These are phyloP conservation scores for Avicennia marina DNA, from an alignment of 257 asterid species.

Conservation along the genomic window DNA sequence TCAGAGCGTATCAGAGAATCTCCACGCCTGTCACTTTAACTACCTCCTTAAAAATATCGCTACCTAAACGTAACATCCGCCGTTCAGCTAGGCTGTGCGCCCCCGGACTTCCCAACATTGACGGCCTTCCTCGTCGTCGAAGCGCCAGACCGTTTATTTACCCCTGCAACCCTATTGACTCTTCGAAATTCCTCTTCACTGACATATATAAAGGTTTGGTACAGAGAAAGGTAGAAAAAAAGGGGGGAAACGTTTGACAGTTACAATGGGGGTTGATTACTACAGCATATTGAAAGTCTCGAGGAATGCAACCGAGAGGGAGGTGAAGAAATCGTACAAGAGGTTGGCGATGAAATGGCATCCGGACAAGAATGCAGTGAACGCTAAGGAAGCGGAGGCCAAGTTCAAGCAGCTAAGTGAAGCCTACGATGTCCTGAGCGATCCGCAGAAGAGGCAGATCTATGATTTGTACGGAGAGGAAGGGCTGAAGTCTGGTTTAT, in stretches of 20 bases:
- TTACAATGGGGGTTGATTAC: conserved; percentile 71
- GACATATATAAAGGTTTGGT: too few relatives aligned
- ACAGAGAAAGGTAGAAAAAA: background rate
- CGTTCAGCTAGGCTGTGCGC: conserved; percentile 34
- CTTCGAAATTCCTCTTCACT: too few relatives aligned
- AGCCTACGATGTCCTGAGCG: conserved; percentile 90
- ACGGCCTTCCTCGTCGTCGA: too few relatives aligned
- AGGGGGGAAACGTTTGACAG: conserved; percentile 4
- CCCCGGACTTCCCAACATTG: conserved; percentile 25
- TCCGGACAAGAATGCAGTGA: conserved; percentile 83
- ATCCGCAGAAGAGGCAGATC: conserved; percentile 89
- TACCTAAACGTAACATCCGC: conserved; percentile 38
- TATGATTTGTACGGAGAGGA: conserved; percentile 84
- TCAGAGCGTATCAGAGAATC: conserved; percentile 1
- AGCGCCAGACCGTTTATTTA: too few relatives aligned
- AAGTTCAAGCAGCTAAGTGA: conserved; percentile 93
- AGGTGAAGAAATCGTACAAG: conserved; percentile 79
- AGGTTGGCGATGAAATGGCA: conserved; percentile 94
- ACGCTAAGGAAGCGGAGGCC: conserved; percentile 78
- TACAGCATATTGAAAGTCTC: conserved; percentile 67
- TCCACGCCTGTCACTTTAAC: conserved; percentile 29
- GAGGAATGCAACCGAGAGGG: conserved; percentile 63
- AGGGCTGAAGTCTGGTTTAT: conserved; percentile 52
- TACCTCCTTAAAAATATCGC: conserved; percentile 31
- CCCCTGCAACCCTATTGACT: too few relatives aligned